A percentile compares a stretch with the other conserved stretches of the same genome.
Conservation (phyloP, 331 rosid genomes). For the Acacia pycnantha region DNA sequence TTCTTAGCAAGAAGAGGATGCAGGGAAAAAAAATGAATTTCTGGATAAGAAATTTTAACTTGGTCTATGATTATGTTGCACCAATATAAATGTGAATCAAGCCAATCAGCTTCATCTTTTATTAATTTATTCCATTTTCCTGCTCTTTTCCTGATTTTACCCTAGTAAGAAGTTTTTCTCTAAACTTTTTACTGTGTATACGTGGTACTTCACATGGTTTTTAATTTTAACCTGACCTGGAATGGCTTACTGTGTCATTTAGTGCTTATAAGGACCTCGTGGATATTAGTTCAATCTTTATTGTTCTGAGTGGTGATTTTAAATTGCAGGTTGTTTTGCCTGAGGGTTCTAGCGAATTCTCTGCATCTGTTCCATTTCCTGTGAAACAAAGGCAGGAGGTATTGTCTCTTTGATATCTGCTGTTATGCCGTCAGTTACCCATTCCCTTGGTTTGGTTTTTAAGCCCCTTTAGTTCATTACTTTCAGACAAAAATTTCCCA, state of each 20-base stretch:
- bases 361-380: conserved; percentile 72
- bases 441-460: conserved; percentile 30
- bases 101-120: background rate
- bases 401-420: conserved; percentile 23
- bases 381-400: conserved; percentile 83
- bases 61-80: conserved; percentile 11
- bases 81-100: conserved; percentile 1
- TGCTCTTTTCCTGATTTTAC: background rate
- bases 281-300: background rate
- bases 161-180: background rate
- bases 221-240: background rate
- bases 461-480: conserved; percentile 24
- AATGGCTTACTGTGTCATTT: background rate
- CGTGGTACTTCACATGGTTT: background rate
- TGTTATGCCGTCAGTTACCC: conserved; percentile 16
- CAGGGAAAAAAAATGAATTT: background rate
- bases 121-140: background rate
- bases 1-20: background rate
- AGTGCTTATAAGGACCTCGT: conserved; percentile 7
- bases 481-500: conserved; percentile 88
- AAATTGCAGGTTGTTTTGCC: conserved; percentile 92
- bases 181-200: background rate
- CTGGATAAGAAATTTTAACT: conserved; percentile 9
- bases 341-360: conserved; percentile 81
- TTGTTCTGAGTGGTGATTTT: conserved; percentile 27